Base-by-base conservation (phyloP, 1,139 yeast genomes). In the Yamadazyma kanchanaburiensis region DNA sequence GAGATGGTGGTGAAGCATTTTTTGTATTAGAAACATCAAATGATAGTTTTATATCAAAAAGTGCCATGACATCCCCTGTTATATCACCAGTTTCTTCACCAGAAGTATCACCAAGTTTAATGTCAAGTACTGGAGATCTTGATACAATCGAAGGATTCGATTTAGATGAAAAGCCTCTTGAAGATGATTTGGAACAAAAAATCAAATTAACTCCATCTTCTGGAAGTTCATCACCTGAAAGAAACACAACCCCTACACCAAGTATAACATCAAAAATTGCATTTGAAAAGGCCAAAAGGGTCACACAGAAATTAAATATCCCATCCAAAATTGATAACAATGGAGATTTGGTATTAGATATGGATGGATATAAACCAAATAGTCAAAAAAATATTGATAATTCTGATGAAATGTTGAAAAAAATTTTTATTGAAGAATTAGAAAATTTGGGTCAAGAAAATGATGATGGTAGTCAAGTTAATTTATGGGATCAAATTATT, bases 1-100 rank as follows among this genome's bases (percentile, higher is more conserved):
- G 96, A 9, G 98, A 91, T 39, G 96, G 95, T 3, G 99, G 99
- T 15, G 99, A 91, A 56, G 98, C 97, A 0, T 89, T 88, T 54
- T 91, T 91, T 52, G 98, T 91, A 28, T 89, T 91, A 60, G 96
- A 89, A 49, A 85, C 96, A 2, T 74, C 73, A 23, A 70, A 72
- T 33, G 58, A 58, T 28, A 73, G 74, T 30, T 46, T 55, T 19
- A 82, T 89, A 12, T 95, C 96, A 1, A 68, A 71, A 34, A 83
- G 86, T 40, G 71, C 87, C 38, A 74, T 87, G 43, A 88, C 98
- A 0, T 87, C 96, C 0, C 99, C 99, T 0, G 95, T 91, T 23
- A 64, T 87, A 16, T 84, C 95, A 22, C 95, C 96, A 0, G 63
- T 76, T 1, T 69, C 77, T 13, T 83, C 94, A 4, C 85, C 88